These are phyloP conservation scores for Fusarium udum DNA, from an alignment of 2,329 filamentous ascomycete genomes.

Conservation along the genomic window DNA sequence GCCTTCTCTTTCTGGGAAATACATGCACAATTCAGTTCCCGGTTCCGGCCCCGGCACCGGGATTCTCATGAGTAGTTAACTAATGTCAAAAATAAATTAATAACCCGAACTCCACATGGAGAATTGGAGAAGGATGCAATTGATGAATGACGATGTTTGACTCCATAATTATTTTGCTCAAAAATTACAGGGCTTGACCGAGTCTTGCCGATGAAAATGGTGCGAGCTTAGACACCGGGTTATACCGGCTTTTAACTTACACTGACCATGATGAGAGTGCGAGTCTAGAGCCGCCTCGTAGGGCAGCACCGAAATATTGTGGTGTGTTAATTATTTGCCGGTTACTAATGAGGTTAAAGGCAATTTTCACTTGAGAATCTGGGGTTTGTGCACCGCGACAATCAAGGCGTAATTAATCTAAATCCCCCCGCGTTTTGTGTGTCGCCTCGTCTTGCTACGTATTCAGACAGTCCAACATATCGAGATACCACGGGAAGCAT, in stretches of 20 bases:
- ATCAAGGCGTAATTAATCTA: background rate
- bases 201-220: conserved; percentile 18
- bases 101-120: background rate
- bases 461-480: background rate
- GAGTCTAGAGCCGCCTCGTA: background rate
- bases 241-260: background rate
- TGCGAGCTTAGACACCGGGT: background rate
- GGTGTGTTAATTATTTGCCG: background rate
- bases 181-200: conserved; percentile 1
- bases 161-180: background rate
- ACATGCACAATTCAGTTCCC: conserved; percentile 18
- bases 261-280: background rate
- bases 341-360: background rate
- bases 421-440: background rate
- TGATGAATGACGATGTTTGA: background rate
- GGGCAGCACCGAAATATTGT: background rate
- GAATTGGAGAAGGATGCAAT: conserved; percentile 7
- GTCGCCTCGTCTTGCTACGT: background rate
- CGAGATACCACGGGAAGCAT: background rate
- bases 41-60: conserved; percentile 32
- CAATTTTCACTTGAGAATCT: background rate
- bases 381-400: background rate
- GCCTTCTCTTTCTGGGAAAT: conserved; percentile 33
- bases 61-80: background rate
- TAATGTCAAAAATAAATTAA: background rate